Base-by-base conservation (phyloP, 192 early-diverging fungal genomes). In the Ambispora gerdemannii region DNA sequence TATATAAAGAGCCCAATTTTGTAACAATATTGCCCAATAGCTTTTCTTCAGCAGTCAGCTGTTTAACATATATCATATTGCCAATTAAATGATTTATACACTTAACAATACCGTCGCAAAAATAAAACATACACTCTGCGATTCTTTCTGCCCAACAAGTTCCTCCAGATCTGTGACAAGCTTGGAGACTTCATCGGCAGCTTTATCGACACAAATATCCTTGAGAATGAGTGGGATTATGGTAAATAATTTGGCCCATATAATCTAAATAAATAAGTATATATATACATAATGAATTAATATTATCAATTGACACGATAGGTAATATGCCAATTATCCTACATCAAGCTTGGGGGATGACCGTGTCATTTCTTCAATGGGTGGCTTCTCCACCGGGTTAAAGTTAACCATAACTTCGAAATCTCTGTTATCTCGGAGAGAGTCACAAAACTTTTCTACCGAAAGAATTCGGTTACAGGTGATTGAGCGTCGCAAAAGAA, bases 341-440 rank as follows among this genome's bases (percentile, higher is more conserved):
- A 73, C 78, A 50, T 80, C 76, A 43, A 72, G 72, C 15, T 73
- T 78, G 1, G 67, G 24, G 0, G 84, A 66, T 15, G 79, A 67
- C 15, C 80, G 79, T 17, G 76, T 79, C 20, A 82, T 31, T 34
- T 75, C 67, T 63, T 84, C 78, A 17, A 76, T 63, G 7, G 80
- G 66, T 0, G 65, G 43, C 6, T 60, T 55, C 4, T 71, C 76
- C 15, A 65, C 55, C 10, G 81, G 67, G 34, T 76, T 82, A 76
- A 75, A 87, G 68, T 84, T 83, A 36, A 78, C 72, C 81, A 94
- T 82, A 17, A 90, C 86, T 7, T 65, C 78, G 8, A 85, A 78
- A 68, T 94, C 92, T 22, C 92, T 84, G 65, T 94, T 92, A 36
- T 94, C 92, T 31, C 83, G 77, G 25, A 77, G 77, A 3, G 76